Evolutionary conservation across 2,329 filamentous ascomycete genomes (phyloP).

Genomic region (Dothideomycetes sp.): DNA sequence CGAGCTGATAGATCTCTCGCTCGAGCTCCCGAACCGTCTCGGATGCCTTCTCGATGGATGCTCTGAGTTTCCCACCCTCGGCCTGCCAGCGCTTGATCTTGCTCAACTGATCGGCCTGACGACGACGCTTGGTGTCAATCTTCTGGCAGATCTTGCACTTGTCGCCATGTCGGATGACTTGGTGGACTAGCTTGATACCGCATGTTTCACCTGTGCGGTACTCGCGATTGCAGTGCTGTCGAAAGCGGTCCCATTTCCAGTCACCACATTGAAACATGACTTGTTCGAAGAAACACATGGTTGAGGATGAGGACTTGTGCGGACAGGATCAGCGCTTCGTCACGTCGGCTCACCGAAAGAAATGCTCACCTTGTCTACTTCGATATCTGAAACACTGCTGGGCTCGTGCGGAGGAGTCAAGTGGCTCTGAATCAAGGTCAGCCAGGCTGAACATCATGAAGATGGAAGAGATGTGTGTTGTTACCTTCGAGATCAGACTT

Average conservation of each 20-base stretch:
- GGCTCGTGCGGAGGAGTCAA: too few species aligned
- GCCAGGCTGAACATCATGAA: neutral
- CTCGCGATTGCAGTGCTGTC: slow-evolving; percentile 85
- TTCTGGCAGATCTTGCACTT: slow-evolving; percentile 82
- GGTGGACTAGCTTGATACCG: slow-evolving; percentile 79
- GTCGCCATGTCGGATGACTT: slow-evolving; percentile 51
- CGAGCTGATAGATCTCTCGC: slow-evolving; percentile 55
- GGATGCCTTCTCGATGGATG: slow-evolving; percentile 54
- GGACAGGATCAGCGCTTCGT: neutral
- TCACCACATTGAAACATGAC: slow-evolving; percentile 76
- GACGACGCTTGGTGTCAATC: slow-evolving; percentile 73
- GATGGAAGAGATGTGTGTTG: neutral
- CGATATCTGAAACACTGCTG: too few species aligned
- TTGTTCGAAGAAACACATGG: slow-evolving; percentile 95
- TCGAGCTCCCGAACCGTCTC: slow-evolving; percentile 64
- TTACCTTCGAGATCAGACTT: too few species aligned
- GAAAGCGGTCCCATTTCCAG: slow-evolving; percentile 92
- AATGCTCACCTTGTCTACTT: neutral
- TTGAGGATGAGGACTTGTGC: slow-evolving; percentile 23
- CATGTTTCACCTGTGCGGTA: slow-evolving; percentile 95
- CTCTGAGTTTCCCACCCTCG: slow-evolving; percentile 52
- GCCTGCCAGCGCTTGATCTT: slow-evolving; percentile 67
- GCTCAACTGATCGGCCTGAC: slow-evolving; percentile 60
- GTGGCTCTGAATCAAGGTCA: too few species aligned
- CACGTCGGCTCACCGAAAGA: neutral